phyloP scores from a whole-genome alignment of 1,284 basidiomycete species.

The Cutaneotrichosporon sp. region DNA sequence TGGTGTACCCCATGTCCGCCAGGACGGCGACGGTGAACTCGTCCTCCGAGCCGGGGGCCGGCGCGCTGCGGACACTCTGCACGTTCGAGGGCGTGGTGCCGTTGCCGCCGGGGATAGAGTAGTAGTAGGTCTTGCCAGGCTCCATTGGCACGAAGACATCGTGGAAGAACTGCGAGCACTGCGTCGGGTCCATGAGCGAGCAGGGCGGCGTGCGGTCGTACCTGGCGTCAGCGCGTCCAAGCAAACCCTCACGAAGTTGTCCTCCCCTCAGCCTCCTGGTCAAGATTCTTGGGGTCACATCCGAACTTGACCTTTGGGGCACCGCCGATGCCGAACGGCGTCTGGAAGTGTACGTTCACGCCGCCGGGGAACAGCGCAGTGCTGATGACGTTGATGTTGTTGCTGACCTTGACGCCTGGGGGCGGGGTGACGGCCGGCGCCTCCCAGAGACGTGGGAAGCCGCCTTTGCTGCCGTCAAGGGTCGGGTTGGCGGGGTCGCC shows the following conservation, averaged over 20 bases:
- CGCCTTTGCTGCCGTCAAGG: slow-evolving; percentile 28
- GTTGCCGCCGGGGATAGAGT: slow-evolving; percentile 41
- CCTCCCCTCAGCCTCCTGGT: slow-evolving; percentile 21
- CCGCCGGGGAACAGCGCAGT: slow-evolving; percentile 32
- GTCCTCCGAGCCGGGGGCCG: slow-evolving; percentile 19
- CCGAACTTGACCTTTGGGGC: slow-evolving; percentile 31
- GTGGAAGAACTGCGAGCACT: slow-evolving; percentile 41
- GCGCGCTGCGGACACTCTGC: slow-evolving; percentile 32
- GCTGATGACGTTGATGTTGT: slow-evolving; percentile 45
- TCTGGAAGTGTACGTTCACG: slow-evolving; percentile 42
- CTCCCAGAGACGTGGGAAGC: slow-evolving; percentile 31
- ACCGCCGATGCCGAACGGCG: slow-evolving; percentile 36
- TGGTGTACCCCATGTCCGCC: slow-evolving; percentile 52
- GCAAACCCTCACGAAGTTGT: slow-evolving; percentile 25
- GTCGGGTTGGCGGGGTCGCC: slow-evolving; percentile 35
- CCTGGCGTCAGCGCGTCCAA: slow-evolving; percentile 8
- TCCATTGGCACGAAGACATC: slow-evolving; percentile 30
- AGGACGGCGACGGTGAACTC: slow-evolving; percentile 40
- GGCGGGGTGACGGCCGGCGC: slow-evolving; percentile 25
- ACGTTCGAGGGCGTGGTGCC: slow-evolving; percentile 33
- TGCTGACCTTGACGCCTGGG: slow-evolving; percentile 25
- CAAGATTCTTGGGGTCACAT: slow-evolving; percentile 20
- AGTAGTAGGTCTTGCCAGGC: slow-evolving; percentile 32
- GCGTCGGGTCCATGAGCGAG: slow-evolving; percentile 30
- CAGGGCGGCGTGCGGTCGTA: slow-evolving; percentile 40